Conservation (phyloP, 805 yeast species). For the Kockiozyma suomiensis region DNA sequence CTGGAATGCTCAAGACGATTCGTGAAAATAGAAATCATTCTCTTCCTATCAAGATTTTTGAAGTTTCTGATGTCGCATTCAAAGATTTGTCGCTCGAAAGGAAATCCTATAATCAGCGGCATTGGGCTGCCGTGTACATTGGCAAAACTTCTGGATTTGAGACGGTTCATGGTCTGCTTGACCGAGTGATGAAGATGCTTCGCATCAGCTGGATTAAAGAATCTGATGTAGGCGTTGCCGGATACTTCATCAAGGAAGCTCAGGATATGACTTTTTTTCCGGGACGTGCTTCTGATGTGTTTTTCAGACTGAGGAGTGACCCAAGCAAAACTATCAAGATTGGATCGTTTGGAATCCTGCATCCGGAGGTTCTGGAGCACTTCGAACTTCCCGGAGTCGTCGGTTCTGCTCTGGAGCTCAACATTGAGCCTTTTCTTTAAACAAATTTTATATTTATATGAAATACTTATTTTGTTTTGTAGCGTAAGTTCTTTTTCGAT, state of each 20-base stretch:
- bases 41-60: conserved; percentile 92
- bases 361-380: conserved; percentile 84
- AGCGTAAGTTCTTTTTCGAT: no score
- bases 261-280: conserved; percentile 77
- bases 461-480: no score
- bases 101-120: conserved; percentile 87
- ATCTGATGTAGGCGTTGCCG: conserved; percentile 30
- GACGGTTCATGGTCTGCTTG: conserved; percentile 88
- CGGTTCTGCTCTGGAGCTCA: conserved; percentile 77
- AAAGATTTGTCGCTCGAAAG: conserved; percentile 80
- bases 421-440: conserved; percentile 82
- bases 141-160: conserved; percentile 97
- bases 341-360: conserved; percentile 92
- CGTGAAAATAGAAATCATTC: conserved; percentile 95
- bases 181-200: conserved; percentile 93
- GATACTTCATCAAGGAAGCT: conserved; percentile 29
- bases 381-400: conserved; percentile 95
- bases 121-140: conserved; percentile 91
- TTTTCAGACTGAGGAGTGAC: conserved; percentile 62
- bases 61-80: conserved; percentile 90
- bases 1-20: conserved; percentile 93
- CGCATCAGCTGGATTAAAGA: conserved; percentile 60
- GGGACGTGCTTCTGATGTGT: conserved; percentile 92
- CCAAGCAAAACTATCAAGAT: conserved; percentile 43
- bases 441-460: neutral